These are phyloP conservation scores for Umbellularia californica DNA, from an alignment of 164 flowering plant species.

Conservation along the genomic window DNA sequence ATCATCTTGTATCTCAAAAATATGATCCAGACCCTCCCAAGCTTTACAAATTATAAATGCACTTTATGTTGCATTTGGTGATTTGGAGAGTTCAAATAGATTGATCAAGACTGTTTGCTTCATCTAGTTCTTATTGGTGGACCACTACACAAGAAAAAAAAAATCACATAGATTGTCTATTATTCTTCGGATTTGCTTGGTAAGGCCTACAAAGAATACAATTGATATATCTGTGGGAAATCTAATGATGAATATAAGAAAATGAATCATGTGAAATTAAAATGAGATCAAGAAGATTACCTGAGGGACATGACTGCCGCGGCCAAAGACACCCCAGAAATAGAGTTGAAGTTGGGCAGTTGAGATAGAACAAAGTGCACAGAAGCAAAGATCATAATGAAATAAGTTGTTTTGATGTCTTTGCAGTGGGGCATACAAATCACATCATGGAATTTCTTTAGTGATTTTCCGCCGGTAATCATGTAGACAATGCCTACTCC, in stretches of 20 bases:
- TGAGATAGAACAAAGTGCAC: slow-evolving; percentile 56
- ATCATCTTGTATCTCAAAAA: neutral
- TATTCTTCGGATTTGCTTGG: too few relatives aligned
- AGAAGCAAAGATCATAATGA: slow-evolving; percentile 63
- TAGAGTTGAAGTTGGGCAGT: slow-evolving; percentile 59
- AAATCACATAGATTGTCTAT: neutral
- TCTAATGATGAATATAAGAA: neutral
- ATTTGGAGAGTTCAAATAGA: neutral
- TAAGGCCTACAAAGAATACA: too few relatives aligned
- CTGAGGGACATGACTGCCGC: slow-evolving; percentile 69
- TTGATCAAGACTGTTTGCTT: neutral
- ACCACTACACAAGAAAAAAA: too few relatives aligned
- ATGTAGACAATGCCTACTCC: slow-evolving; percentile 58
- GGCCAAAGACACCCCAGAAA: slow-evolving; percentile 50
- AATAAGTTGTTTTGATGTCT: slow-evolving; percentile 43
- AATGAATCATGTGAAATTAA: neutral
- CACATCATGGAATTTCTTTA: slow-evolving; percentile 47
- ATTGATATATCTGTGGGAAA: neutral
- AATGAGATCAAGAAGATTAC: slow-evolving; percentile 22
- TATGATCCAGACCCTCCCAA: neutral
- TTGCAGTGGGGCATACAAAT: slow-evolving; percentile 30
- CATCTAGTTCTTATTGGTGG: too few relatives aligned
- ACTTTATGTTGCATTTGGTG: neutral
- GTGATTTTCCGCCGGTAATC: slow-evolving; percentile 61
- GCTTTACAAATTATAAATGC: neutral